Percentiles rank a stretch among this genome's conserved stretches.
Evolutionary conservation across 2,329 filamentous ascomycete species (phyloP).

Genomic region (Tolypocladium tundrense): DNA sequence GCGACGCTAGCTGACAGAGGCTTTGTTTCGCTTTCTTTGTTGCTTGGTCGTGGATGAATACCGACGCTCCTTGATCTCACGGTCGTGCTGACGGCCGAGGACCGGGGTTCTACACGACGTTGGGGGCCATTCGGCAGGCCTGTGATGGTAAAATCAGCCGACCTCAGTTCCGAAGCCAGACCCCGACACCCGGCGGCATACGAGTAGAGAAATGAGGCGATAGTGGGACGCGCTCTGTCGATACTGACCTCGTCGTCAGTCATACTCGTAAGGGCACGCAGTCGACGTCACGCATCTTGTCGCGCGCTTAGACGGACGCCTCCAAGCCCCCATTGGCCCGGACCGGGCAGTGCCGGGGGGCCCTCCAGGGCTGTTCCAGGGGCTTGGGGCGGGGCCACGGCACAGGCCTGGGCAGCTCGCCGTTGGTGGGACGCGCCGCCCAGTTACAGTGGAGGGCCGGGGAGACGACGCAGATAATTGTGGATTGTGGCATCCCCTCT

Average conservation of each 20-base stretch:
- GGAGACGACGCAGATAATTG: background rate
- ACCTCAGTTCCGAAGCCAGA: background rate
- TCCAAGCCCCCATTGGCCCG: background rate
- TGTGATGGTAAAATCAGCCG: background rate
- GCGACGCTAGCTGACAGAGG: background rate
- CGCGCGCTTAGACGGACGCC: background rate
- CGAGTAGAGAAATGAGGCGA: background rate
- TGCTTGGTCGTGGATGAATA: background rate
- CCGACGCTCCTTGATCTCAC: background rate
- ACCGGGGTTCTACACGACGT: background rate
- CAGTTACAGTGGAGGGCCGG: background rate
- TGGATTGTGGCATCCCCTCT: background rate
- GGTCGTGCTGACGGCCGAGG: background rate
- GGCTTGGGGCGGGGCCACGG: background rate
- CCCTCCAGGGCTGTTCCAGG: background rate
- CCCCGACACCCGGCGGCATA: background rate
- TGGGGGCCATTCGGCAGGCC: background rate
- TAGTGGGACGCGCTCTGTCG: background rate
- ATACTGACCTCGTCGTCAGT: background rate
- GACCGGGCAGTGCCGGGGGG: background rate
- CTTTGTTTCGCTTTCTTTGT: background rate
- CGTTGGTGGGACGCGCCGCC: background rate
- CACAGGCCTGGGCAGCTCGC: background rate
- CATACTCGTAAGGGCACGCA: background rate
- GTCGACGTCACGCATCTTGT: background rate